Evolutionary conservation across 2,329 filamentous ascomycete species (phyloP), one percentile per base, ranked within the genome.

Genomic region (Fusarium secorum): DNA sequence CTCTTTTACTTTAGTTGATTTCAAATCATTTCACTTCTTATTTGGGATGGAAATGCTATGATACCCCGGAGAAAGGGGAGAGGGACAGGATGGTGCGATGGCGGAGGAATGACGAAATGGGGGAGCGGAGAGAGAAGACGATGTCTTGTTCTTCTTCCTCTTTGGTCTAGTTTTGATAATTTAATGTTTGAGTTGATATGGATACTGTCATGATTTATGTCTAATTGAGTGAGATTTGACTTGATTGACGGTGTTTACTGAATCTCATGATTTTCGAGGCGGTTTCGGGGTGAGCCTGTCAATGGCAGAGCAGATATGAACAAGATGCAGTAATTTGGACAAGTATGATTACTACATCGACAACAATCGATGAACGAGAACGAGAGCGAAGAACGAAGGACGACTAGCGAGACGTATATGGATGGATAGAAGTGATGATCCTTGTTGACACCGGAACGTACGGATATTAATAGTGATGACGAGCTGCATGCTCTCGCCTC

Each of bases 41-140:
- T 66, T 69, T 63, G 65, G 53, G 59, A 56, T 56, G 60, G 60
- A 52, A 52, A 72, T 58, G 68, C 68, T 65, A 71, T 72, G 68
- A 71, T 71, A 71, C 68, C 68, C 68, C 64, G 66, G 68, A 46
- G 64, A 70, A 68, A 56, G 68, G 68, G 68, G 68, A n/a, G 64
- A 60, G 57, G 38, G 56, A 56, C 33, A 32, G 61, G 56, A 62
- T 55, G 67, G 55, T 66, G 60, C 45, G 60, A 53, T 70, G 52
- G 41, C 36, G 36, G 66, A 61, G 52, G 60, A n/a, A 24, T 11
- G 32, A 42, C 20, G 32, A 39, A 44, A 39, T 20, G 39, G 33
- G 44, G 48, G 28, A 42, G 52, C 45, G 45, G 32, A 54, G 55
- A 46, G 42, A 36, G 44, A 33, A 22, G 28, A 62, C 45, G 20